A percentile compares a stretch with the other conserved stretches of the same genome.
These are phyloP conservation scores for Vitrella brassicaformis DNA, from an alignment of 73 alveolate species.

Conservation along the genomic window DNA sequence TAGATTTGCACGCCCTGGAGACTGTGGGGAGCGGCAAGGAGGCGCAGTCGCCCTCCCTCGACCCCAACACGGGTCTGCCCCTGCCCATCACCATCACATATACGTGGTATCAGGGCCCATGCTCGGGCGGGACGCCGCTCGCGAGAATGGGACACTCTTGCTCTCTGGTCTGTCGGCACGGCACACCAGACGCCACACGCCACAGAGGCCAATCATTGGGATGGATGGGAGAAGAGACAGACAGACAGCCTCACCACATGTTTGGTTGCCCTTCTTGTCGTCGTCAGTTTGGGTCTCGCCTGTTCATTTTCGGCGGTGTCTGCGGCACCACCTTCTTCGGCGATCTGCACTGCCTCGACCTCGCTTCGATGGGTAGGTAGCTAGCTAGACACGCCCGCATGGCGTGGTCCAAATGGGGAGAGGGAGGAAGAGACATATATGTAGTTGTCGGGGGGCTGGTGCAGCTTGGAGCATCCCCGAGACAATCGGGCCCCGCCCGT, in stretches of 20 bases:
- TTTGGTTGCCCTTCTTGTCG: not conserved
- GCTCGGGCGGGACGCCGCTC: slow-evolving; percentile 93
- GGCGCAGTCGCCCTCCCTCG: no score
- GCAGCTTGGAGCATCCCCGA: slow-evolving; percentile 86
- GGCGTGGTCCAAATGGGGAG: not conserved
- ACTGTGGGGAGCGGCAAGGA: no score
- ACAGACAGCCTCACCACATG: not conserved
- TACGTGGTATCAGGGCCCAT: slow-evolving; percentile 96
- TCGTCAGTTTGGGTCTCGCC: slow-evolving; percentile 77
- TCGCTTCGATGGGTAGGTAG: slow-evolving; percentile 78
- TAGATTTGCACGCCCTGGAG: slow-evolving; percentile 93
- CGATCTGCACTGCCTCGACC: slow-evolving; percentile 85
- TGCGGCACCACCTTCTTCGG: slow-evolving; percentile 81
- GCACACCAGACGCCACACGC: no score
- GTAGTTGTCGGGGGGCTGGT: not conserved
- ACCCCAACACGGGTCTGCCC: no score
- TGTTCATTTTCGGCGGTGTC: slow-evolving; percentile 97
- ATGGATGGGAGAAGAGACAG: not conserved
- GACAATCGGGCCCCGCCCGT: slow-evolving; percentile 82
- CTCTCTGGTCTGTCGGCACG: not conserved
- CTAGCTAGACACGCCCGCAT: no score
- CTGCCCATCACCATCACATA: slow-evolving; percentile 54
- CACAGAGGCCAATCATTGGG: no score
- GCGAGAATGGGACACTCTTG: slow-evolving; percentile 85
- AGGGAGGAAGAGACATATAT: not conserved